Conservation (phyloP, 2,329 filamentous ascomycete genomes). For the Dactylonectria macrodidyma region DNA sequence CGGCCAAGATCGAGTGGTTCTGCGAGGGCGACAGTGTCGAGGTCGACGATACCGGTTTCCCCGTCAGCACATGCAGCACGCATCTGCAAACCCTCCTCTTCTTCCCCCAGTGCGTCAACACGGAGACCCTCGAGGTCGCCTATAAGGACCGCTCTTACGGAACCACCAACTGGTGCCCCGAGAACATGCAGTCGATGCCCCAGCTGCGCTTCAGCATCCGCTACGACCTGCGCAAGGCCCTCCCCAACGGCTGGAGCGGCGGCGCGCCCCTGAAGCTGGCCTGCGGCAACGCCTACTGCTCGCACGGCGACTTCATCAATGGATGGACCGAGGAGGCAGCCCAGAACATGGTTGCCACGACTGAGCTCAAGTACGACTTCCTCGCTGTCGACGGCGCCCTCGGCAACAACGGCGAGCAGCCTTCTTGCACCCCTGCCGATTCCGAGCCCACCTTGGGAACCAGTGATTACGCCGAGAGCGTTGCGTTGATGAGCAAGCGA, state of each 20-base stretch:
- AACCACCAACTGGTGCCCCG: conserved; percentile 55
- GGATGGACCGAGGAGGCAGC: conserved; percentile 55
- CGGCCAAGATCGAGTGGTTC: conserved; percentile 51
- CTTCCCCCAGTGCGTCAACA: conserved; percentile 45
- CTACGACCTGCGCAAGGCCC: conserved; percentile 59
- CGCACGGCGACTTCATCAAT: conserved; percentile 65
- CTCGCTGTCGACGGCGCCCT: conserved; percentile 47
- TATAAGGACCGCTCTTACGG: conserved; percentile 40
- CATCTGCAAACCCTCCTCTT: conserved; percentile 45
- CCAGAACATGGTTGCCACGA: conserved; percentile 57
- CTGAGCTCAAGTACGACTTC: conserved; percentile 54
- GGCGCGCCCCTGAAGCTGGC: conserved; percentile 60
- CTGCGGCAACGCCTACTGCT: conserved; percentile 58
- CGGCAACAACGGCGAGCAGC: conserved; percentile 33
- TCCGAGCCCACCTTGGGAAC: conserved; percentile 59
- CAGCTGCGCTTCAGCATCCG: conserved; percentile 63
- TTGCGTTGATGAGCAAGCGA: conserved; percentile 41
- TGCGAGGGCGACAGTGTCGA: conserved; percentile 51
- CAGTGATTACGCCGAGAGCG: conserved; percentile 52
- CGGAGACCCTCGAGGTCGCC: conserved; percentile 39
- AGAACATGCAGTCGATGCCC: conserved; percentile 61
- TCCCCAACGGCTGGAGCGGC: conserved; percentile 62
- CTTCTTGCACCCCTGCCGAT: conserved; percentile 53
- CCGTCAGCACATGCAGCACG: conserved; percentile 41
- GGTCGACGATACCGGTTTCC: conserved; percentile 48